Evolutionary conservation across 1,284 basidiomycete species (phyloP), one percentile per base, ranked within the genome.

Genomic region (Mycena citricolor): DNA sequence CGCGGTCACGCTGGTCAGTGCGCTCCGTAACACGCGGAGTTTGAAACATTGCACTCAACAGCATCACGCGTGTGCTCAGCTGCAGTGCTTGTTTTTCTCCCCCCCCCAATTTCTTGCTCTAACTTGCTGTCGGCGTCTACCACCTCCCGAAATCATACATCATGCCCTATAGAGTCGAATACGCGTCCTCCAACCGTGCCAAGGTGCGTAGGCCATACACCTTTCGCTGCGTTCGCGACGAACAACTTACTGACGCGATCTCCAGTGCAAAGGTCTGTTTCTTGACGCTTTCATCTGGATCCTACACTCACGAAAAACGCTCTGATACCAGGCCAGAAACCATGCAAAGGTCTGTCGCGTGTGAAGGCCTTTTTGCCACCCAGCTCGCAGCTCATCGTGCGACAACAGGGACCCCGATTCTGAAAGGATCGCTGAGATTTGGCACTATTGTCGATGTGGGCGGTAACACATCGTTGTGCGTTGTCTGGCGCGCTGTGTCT

Each of bases 81-180:
- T n/a, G n/a, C n/a, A n/a, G n/a, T n/a, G n/a, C n/a, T n/a, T n/a
- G n/a, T n/a, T n/a, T n/a, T n/a, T n/a, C n/a, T n/a, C n/a, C n/a
- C n/a, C n/a, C n/a, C n/a, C n/a, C n/a, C n/a, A n/a, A n/a, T n/a
- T n/a, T n/a, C n/a, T n/a, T n/a, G n/a, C n/a, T n/a, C n/a, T n/a
- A n/a, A n/a, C n/a, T n/a, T n/a, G n/a, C n/a, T n/a, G n/a, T n/a
- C n/a, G n/a, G n/a, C n/a, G n/a, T n/a, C n/a, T n/a, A n/a, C n/a
- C n/a, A n/a, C n/a, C n/a, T n/a, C n/a, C n/a, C n/a, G n/a, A n/a
- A n/a, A n/a, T n/a, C n/a, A n/a, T n/a, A n/a, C n/a, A n/a, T n/a
- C n/a, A n/a, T n/a, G n/a, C n/a, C n/a, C 52, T 91, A 91, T 67
- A 79, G 88, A 56, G 68, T 92, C 39, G 90, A 92, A 65, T 87